These are phyloP conservation scores for Apiospora pterosperma DNA, from an alignment of 2,329 filamentous ascomycete species.

Conservation along the genomic window DNA sequence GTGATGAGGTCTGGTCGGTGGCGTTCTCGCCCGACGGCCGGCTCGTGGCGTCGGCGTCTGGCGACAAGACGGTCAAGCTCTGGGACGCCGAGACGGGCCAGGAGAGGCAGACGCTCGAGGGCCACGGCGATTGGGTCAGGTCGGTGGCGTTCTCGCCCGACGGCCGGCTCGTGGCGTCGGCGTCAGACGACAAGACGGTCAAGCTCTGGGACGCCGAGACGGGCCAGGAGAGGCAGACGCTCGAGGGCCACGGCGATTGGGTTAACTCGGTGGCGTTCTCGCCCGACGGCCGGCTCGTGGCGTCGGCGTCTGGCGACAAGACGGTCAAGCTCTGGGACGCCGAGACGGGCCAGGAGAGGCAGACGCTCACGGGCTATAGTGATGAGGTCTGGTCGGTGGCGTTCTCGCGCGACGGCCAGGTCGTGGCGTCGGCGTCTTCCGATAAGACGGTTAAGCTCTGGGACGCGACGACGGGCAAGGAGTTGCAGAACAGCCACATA, in stretches of 20 bases:
- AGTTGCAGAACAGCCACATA: too few relatives aligned
- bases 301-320: slow-evolving; percentile 6
- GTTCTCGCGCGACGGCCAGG: background rate
- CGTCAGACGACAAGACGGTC: background rate
- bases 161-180: background rate
- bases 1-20: background rate
- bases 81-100: slow-evolving; percentile 94
- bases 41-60: slow-evolving; percentile 80
- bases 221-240: background rate
- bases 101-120: slow-evolving; percentile 2
- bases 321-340: slow-evolving; percentile 10
- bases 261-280: slow-evolving; percentile 9
- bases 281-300: slow-evolving; percentile 7
- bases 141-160: slow-evolving; percentile 10
- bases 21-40: background rate
- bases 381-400: background rate
- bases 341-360: background rate
- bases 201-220: background rate
- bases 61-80: slow-evolving; percentile 87
- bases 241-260: background rate
- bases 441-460: background rate
- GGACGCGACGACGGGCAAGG: slow-evolving; percentile 92
- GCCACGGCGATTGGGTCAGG: background rate
- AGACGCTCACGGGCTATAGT: background rate
- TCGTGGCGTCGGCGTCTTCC: background rate